Evolutionary conservation across 2,329 filamentous ascomycete species (phyloP).

Genomic region (Pseudocercospora ulei): DNA sequence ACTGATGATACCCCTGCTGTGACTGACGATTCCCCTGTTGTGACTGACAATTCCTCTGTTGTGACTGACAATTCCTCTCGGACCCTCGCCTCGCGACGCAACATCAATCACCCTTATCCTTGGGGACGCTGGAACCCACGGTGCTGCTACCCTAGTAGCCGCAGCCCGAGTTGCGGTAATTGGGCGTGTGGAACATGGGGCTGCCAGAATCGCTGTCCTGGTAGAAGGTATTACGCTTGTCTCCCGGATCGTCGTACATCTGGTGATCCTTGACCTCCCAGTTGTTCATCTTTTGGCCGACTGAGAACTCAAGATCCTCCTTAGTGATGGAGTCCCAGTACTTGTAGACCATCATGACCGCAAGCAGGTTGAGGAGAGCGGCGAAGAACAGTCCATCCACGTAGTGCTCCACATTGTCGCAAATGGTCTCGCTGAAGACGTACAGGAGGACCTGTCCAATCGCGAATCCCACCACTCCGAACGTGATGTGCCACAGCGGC

Average conservation of each 20-base stretch:
- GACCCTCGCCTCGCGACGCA: conserved; percentile 19
- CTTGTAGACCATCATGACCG: conserved; percentile 99
- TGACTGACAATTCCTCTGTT: no score
- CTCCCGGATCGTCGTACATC: conserved; percentile 61
- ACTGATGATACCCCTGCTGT: no score
- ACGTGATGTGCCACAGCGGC: conserved; percentile 84
- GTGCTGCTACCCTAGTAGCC: conserved; percentile 17
- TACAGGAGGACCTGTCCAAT: conserved; percentile 89
- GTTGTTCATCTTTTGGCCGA: conserved; percentile 88
- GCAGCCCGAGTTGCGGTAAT: conserved; percentile 21
- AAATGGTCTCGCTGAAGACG: conserved; percentile 76
- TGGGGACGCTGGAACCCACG: conserved; percentile 1
- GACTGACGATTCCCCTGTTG: no score
- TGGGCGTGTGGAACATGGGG: conserved; percentile 36
- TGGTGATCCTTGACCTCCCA: conserved; percentile 96
- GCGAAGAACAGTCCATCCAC: conserved; percentile 90
- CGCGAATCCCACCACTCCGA: conserved; percentile 84
- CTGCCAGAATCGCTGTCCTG: conserved; percentile 55
- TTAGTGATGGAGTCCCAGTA: conserved; percentile 99
- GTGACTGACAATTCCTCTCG: conserved; percentile 2
- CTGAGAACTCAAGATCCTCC: conserved; percentile 96
- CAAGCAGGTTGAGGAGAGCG: conserved; percentile 83
- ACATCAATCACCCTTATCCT: conserved; percentile 1
- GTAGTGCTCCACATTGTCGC: conserved; percentile 76
- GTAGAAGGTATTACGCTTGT: conserved; percentile 64